Percentiles rank a stretch among this genome's conserved stretches.
Conservation (phyloP, 2,329 filamentous ascomycete genomes). For the Pseudogymnoascus sp. region DNA sequence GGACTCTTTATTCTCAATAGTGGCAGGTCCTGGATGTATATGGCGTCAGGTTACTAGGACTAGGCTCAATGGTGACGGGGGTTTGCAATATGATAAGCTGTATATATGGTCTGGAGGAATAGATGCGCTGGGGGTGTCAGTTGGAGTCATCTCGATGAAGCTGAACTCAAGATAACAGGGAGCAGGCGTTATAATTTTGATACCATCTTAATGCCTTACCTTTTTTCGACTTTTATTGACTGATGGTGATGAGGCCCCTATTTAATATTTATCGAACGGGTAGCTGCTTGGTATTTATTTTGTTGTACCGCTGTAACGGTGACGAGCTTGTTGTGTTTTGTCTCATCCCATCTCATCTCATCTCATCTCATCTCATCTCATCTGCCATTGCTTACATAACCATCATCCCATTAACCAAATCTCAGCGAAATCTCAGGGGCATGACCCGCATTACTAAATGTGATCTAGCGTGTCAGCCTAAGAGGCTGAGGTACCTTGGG, state of each 20-base stretch:
- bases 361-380: background rate
- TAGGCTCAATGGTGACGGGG: background rate
- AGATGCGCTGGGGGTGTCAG: background rate
- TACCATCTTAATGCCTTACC: background rate
- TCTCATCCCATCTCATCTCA: background rate
- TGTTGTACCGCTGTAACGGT: background rate
- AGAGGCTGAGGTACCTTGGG: background rate
- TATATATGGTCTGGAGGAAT: background rate
- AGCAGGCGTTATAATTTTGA: slow-evolving; percentile 2
- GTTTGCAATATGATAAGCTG: slow-evolving; percentile 4
- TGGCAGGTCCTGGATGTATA: background rate
- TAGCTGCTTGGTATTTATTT: background rate
- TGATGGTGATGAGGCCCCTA: background rate
- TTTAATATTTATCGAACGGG: background rate
- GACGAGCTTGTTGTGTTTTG: background rate
- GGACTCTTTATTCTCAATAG: background rate
- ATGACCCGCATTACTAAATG: background rate
- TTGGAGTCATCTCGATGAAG: background rate
- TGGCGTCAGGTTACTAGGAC: slow-evolving; percentile 2
- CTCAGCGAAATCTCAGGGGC: background rate
- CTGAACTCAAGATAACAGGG: background rate
- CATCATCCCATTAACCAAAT: background rate
- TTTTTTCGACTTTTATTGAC: background rate
- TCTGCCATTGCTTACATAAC: background rate
- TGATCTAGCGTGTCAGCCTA: background rate